These are phyloP conservation scores for Geosmithia flava DNA, from an alignment of 2,329 filamentous ascomycete genomes.

Conservation along the genomic window DNA sequence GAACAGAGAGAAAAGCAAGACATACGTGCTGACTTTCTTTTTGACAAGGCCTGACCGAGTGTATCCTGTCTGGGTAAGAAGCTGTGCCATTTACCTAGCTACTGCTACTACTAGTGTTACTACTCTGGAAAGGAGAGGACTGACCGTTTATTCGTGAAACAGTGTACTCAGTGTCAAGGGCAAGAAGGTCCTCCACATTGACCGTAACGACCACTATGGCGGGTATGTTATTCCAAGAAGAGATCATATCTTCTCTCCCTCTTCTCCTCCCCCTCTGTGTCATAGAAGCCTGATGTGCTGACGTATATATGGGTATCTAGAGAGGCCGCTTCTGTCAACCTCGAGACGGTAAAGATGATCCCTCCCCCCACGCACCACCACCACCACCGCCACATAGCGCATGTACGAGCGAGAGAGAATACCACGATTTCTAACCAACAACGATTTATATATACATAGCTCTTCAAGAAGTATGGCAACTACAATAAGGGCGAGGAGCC, in stretches of 20 bases:
- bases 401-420: neutral
- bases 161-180: conserved; percentile 96
- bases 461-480: conserved; percentile 96
- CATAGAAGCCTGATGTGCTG: too few relatives aligned
- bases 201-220: conserved; percentile 97
- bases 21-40: neutral
- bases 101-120: too few relatives aligned
- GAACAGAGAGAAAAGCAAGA: too few relatives aligned
- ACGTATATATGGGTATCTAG: conserved; percentile 17
- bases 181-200: conserved; percentile 98
- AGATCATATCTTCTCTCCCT: neutral
- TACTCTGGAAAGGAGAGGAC: neutral
- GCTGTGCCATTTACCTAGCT: neutral
- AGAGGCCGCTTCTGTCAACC: conserved; percentile 92
- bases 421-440: conserved; percentile 6
- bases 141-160: neutral
- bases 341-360: conserved; percentile 61
- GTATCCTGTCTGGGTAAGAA: conserved; percentile 87
- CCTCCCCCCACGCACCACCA: conserved; percentile 2
- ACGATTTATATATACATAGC: conserved; percentile 43
- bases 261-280: neutral
- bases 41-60: conserved; percentile 79
- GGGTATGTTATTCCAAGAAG: conserved; percentile 49
- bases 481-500: conserved; percentile 69
- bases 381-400: too few relatives aligned